These are phyloP conservation scores for Epichloe festucae DNA, from an alignment of 2,329 filamentous ascomycete species.

Conservation along the genomic window DNA sequence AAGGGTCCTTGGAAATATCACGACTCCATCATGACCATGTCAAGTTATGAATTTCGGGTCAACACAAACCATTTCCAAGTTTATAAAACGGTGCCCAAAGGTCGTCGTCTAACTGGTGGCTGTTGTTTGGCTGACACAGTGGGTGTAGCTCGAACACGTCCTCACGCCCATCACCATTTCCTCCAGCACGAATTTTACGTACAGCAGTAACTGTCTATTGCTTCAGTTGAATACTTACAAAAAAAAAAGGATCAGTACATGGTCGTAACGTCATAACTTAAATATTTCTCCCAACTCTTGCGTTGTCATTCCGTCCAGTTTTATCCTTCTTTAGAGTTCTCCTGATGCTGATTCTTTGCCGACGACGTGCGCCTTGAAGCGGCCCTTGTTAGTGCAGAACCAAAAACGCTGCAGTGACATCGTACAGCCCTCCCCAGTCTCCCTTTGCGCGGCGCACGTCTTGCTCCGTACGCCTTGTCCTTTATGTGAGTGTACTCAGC, in stretches of 20 bases:
- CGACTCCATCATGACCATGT: too few species aligned
- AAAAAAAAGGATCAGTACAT: not conserved
- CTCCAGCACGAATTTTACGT: not conserved
- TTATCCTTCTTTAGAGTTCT: not conserved
- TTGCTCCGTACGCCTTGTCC: not conserved
- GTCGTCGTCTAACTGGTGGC: too few species aligned
- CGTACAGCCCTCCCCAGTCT: not conserved
- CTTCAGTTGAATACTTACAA: not conserved
- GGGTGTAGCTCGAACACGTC: too few species aligned
- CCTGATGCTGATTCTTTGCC: too few species aligned
- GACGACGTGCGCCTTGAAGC: not conserved
- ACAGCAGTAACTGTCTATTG: not conserved
- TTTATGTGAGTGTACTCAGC: slow-evolving; percentile 56
- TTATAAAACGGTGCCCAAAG: too few species aligned
- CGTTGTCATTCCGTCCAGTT: not conserved
- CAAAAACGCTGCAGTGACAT: not conserved
- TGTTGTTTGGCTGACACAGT: too few species aligned
- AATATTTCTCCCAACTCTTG: not conserved
- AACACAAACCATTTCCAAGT: too few species aligned
- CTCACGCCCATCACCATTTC: too few species aligned
- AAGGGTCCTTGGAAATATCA: too few species aligned
- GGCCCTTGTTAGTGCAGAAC: not conserved
- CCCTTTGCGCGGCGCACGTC: too few species aligned
- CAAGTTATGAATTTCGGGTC: too few species aligned
- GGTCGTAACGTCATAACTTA: not conserved